A percentile compares a stretch with the other conserved stretches of the same genome.
Evolutionary conservation across 2,329 filamentous ascomycete species (phyloP).

Genomic region (Aaosphaeria arxii): DNA sequence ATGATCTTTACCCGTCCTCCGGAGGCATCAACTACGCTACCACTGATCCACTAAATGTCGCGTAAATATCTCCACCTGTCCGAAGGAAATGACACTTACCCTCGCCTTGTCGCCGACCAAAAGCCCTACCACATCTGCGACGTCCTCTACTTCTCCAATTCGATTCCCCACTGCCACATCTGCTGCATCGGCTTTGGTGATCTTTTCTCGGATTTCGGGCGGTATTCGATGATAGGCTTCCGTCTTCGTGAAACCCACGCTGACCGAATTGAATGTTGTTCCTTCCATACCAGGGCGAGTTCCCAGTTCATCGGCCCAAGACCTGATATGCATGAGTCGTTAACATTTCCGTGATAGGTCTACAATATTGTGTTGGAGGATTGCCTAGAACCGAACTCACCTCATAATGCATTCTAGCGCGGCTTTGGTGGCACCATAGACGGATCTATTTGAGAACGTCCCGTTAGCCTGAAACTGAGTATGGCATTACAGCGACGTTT

Average conservation of each 20-base stretch:
- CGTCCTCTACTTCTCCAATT: constrained; percentile 39
- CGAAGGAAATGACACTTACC: constrained; percentile 3
- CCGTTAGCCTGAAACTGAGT: too few species aligned
- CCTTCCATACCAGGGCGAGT: constrained; percentile 14
- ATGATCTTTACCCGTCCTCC: constrained; percentile 22
- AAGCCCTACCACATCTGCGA: constrained; percentile 66
- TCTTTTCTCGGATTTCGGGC: constrained; percentile 7
- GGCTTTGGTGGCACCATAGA: constrained; percentile 16
- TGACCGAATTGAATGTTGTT: constrained; percentile 23
- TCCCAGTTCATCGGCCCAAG: constrained; percentile 17
- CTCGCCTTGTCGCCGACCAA: constrained; percentile 26
- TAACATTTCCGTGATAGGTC: neutral
- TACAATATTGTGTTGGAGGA: neutral
- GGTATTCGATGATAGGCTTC: constrained; percentile 14
- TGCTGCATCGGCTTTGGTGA: constrained; percentile 11
- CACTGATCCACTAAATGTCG: constrained; percentile 30
- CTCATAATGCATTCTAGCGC: constrained; percentile 16
- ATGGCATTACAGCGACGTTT: too few species aligned
- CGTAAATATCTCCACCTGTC: neutral
- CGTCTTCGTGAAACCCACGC: constrained; percentile 20
- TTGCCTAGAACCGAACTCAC: constrained; percentile 1
- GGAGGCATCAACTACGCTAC: constrained; percentile 29
- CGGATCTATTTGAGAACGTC: constrained; percentile 3
- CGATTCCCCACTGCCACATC: constrained; percentile 11
- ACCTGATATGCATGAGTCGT: constrained; percentile 4